Conservation (phyloP, 2,329 filamentous ascomycete genomes). For the Calonectria leucothoes region DNA sequence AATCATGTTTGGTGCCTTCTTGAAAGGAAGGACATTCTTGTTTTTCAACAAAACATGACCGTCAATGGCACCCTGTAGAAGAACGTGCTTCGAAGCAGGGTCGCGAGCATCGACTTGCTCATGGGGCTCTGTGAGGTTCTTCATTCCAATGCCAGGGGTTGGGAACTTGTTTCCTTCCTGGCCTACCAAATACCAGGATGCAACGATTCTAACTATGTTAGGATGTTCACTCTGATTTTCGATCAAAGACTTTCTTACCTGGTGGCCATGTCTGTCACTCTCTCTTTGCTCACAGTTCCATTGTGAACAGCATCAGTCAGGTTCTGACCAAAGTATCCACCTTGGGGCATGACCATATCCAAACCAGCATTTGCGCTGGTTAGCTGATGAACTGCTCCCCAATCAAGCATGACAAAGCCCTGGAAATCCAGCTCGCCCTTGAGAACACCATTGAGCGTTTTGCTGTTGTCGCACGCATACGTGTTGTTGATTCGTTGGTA, state of each 20-base stretch:
- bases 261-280: constrained; percentile 83
- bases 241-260: constrained; percentile 55
- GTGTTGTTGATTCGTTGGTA: constrained; percentile 80
- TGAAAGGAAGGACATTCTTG: constrained; percentile 70
- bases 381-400: constrained; percentile 73
- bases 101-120: constrained; percentile 61
- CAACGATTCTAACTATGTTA: constrained; percentile 65
- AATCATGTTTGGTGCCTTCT: constrained; percentile 64
- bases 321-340: constrained; percentile 71
- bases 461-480: constrained; percentile 80
- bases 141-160: constrained; percentile 64
- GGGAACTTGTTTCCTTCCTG: constrained; percentile 60
- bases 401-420: constrained; percentile 77
- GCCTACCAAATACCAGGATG: constrained; percentile 68
- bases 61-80: constrained; percentile 66
- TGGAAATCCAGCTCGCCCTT: constrained; percentile 74
- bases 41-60: constrained; percentile 83
- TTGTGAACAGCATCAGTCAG: constrained; percentile 81
- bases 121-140: constrained; percentile 66
- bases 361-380: constrained; percentile 67
- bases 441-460: constrained; percentile 75
- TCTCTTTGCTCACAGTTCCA: constrained; percentile 76
- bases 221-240: neutral
- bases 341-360: constrained; percentile 77
- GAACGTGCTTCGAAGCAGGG: constrained; percentile 53